phyloP scores from a whole-genome alignment of 345 rosid genomes.

The Cochlearia excelsa region DNA sequence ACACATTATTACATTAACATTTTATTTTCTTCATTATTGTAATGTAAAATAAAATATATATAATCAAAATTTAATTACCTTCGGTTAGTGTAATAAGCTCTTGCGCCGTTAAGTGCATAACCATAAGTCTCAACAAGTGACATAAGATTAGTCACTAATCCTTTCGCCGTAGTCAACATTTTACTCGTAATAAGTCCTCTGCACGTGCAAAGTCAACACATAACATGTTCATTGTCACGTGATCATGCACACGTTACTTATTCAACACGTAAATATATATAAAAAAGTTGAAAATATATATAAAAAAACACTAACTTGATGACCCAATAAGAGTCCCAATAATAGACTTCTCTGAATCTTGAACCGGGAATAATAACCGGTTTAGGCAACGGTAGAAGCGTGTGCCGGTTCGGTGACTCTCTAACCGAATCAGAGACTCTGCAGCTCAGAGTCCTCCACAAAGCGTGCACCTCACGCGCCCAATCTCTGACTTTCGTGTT shows the following conservation, averaged over 20 bases:
- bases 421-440: constrained; percentile 50
- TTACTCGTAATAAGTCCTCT: constrained; percentile 89
- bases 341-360: constrained; percentile 81
- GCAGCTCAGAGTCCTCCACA: constrained; percentile 75
- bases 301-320: constrained; percentile 52
- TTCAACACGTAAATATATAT: constrained; percentile 27
- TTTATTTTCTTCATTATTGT: no score
- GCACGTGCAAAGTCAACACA: constrained; percentile 18
- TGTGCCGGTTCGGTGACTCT: constrained; percentile 57
- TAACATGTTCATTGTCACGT: no score
- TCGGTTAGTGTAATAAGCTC: constrained; percentile 78
- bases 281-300: neutral
- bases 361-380: constrained; percentile 74
- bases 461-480: constrained; percentile 77
- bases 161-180: constrained; percentile 75
- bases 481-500: constrained; percentile 58
- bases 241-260: neutral
- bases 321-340: constrained; percentile 97
- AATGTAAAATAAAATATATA: no score
- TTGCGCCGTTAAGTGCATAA: constrained; percentile 70
- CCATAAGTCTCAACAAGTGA: constrained; percentile 65
- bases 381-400: constrained; percentile 73
- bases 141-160: constrained; percentile 68
- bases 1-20: no score
- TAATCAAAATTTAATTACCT: no score